Evolutionary conservation across 75 land plant species (phyloP).

Genomic region (Pseudotsuga menziesii): DNA sequence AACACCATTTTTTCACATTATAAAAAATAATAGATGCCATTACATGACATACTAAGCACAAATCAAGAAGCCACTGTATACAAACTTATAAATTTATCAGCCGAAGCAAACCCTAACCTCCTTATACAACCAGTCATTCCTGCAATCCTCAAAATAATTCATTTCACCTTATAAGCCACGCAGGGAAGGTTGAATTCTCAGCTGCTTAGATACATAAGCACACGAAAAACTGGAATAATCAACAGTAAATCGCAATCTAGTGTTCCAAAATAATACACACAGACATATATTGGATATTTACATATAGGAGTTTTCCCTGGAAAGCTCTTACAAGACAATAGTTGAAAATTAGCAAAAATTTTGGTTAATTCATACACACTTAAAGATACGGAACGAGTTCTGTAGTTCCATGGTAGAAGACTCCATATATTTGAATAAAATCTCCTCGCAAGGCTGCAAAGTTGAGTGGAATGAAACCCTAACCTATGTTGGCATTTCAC

Average conservation of each 20-base stretch:
- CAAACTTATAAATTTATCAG: slow-evolving; percentile 2
- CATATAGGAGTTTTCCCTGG: neutral
- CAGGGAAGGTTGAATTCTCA: neutral
- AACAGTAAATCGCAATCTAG: neutral
- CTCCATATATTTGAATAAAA: neutral
- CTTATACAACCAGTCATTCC: neutral
- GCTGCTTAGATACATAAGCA: too few species aligned
- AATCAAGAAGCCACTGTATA: neutral
- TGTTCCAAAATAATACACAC: neutral
- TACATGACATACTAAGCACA: neutral
- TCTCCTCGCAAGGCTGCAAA: neutral
- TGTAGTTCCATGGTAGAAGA: neutral
- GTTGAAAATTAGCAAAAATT: neutral
- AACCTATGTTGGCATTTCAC: neutral
- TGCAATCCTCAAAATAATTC: neutral
- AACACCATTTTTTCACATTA: neutral
- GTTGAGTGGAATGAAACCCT: slow-evolving; percentile 1
- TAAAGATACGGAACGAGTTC: neutral
- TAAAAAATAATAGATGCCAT: neutral
- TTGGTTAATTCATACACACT: too few species aligned
- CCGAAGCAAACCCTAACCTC: neutral
- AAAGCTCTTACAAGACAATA: neutral
- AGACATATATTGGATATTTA: neutral
- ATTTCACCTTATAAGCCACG: neutral
- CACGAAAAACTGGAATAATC: too few species aligned